A percentile compares a stretch with the other conserved stretches of the same genome.
These are phyloP conservation scores for Apiospora arundinis DNA, from an alignment of 2,329 filamentous ascomycete species.

Conservation along the genomic window DNA sequence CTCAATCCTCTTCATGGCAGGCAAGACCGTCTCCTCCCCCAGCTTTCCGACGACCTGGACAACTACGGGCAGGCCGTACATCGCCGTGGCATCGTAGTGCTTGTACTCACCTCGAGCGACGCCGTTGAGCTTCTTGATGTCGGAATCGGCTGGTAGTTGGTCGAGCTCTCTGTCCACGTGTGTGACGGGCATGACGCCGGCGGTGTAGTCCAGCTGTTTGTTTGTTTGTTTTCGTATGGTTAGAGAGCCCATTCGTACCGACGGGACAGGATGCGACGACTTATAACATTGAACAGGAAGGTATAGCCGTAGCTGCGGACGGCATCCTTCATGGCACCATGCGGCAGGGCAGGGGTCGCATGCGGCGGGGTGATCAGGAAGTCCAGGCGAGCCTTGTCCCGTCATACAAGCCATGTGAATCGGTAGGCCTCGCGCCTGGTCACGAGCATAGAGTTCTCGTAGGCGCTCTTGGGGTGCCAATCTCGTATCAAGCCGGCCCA, in stretches of 20 bases:
- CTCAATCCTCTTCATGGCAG: constrained; percentile 80
- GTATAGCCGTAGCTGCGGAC: constrained; percentile 91
- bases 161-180: constrained; percentile 77
- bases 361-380: constrained; percentile 86
- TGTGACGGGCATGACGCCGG: constrained; percentile 83
- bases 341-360: constrained; percentile 86
- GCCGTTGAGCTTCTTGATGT: constrained; percentile 72
- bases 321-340: constrained; percentile 84
- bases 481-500: constrained; percentile 80
- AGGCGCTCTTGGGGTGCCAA: constrained; percentile 76
- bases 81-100: constrained; percentile 79
- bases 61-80: constrained; percentile 87
- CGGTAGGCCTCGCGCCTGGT: constrained; percentile 79
- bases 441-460: constrained; percentile 84
- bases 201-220: constrained; percentile 89
- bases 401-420: constrained; percentile 83
- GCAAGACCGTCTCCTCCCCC: constrained; percentile 87
- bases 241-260: too few species aligned
- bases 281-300: constrained; percentile 89
- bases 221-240: too few species aligned
- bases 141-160: constrained; percentile 66
- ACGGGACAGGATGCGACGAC: too few species aligned
- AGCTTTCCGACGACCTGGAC: constrained; percentile 84
- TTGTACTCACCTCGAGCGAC: constrained; percentile 85
- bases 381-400: constrained; percentile 75